phyloP scores from a whole-genome alignment of 352 stramenopile species.

The Globisporangium abappressorium region DNA sequence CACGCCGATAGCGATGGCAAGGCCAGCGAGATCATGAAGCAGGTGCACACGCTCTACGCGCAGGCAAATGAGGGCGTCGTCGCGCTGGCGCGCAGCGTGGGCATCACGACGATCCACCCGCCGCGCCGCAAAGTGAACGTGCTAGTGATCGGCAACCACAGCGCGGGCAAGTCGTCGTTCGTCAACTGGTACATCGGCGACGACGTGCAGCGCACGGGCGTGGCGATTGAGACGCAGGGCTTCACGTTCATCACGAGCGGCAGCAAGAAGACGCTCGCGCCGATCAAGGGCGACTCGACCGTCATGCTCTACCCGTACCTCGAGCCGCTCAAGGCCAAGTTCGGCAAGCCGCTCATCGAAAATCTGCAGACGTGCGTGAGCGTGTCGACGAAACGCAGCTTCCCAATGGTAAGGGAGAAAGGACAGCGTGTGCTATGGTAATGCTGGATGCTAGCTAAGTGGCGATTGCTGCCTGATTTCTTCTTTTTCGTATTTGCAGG shows the following conservation, averaged over 20 bases:
- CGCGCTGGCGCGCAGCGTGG: slow-evolving; percentile 30
- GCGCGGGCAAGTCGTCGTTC: slow-evolving; percentile 69
- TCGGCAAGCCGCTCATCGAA: slow-evolving; percentile 58
- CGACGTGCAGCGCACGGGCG: slow-evolving; percentile 57
- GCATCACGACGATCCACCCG: slow-evolving; percentile 31
- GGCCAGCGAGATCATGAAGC: slow-evolving; percentile 33
- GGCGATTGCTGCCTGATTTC: neutral
- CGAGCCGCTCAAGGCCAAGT: slow-evolving; percentile 44
- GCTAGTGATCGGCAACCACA: slow-evolving; percentile 74
- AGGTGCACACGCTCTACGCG: slow-evolving; percentile 36
- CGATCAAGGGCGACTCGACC: slow-evolving; percentile 65
- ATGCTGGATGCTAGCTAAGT: neutral
- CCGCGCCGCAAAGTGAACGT: slow-evolving; percentile 68
- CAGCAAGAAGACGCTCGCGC: slow-evolving; percentile 45
- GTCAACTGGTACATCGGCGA: slow-evolving; percentile 70
- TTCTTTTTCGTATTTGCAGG: slow-evolving; percentile 12
- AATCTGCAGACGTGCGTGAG: slow-evolving; percentile 61
- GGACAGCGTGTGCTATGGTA: neutral
- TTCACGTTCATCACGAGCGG: slow-evolving; percentile 68
- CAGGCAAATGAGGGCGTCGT: slow-evolving; percentile 23
- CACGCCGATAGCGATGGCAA: slow-evolving; percentile 21
- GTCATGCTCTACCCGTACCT: slow-evolving; percentile 60
- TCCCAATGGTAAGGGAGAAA: slow-evolving; percentile 29
- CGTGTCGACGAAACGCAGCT: slow-evolving; percentile 45
- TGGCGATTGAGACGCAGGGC: slow-evolving; percentile 64